Base-by-base conservation (phyloP, 2,329 filamentous ascomycete species). In the Leptographium radiaticola region DNA sequence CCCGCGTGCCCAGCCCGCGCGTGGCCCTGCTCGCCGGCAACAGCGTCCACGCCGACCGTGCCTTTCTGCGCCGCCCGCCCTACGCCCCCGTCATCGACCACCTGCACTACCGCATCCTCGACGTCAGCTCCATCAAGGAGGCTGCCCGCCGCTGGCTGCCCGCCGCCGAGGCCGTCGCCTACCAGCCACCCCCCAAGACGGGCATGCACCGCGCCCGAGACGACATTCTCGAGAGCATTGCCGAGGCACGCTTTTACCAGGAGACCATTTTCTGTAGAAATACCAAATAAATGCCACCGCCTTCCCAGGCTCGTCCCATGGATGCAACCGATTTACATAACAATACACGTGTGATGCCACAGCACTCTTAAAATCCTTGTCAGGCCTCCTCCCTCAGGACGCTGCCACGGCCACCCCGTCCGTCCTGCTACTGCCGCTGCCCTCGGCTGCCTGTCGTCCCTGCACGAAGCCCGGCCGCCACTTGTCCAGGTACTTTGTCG, bases 141-240 rank as follows among this genome's bases (percentile, higher is more conserved):
- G 90, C 88, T 25, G 86, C 84, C 18, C 79, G 81, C 59, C 77
- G 91, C 47, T 98, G 93, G 91, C 83, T 81, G 45, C 75, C 76
- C 1, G 38, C n/a, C 10, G 39, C 25, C 15, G n/a, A 13, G 5
- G 34, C 33, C 8, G 6, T 5, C 9, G 15, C 12, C 10, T 20
- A 13, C 34, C 15, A 2, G 4, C 4, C 34, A 10, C 36, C 53
- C 1, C 38, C 53, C 18, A 68, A 64, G 58, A 97, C 97, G 65
- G 81, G 79, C 40, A 71, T 83, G 51, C 93, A 98, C 71, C 81
- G 91, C 68, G 93, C 93, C 0, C 82, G 79, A 62, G 82, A 88
- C 53, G 93, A 98, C 68, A 95, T 98, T 55, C 68, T 96, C 57
- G 93, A 98, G 72, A 97, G 91, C 68, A 96, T 98, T 58, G 84